Conservation (phyloP, 306 rosid genomes). For the Medicago lupulina region DNA sequence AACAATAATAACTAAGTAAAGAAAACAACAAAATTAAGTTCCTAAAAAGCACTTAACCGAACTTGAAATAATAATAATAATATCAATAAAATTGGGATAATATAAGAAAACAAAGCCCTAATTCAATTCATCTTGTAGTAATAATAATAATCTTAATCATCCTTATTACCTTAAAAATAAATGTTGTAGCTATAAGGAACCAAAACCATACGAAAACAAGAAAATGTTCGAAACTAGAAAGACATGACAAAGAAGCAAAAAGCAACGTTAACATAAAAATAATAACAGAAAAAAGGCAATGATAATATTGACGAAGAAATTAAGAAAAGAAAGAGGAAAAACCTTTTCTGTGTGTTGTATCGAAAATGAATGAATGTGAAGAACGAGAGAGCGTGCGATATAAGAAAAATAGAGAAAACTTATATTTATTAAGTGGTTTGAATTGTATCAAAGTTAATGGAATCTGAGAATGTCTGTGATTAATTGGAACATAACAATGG, state of each 20-base stretch:
- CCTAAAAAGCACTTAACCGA: neutral
- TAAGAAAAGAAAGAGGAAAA: neutral
- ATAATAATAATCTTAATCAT: neutral
- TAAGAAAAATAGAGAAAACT: neutral
- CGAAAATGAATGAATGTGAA: neutral
- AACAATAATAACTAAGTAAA: neutral
- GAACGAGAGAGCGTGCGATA: neutral
- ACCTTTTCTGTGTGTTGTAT: neutral
- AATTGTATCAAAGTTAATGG: neutral
- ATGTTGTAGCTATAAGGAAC: neutral
- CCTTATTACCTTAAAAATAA: neutral
- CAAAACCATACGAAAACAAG: neutral
- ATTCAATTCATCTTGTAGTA: neutral
- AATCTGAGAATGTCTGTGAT: constrained; percentile 14
- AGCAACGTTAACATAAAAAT: neutral
- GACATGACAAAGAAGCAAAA: neutral
- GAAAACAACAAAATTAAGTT: neutral
- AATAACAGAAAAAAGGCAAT: neutral
- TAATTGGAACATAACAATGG: constrained; percentile 3
- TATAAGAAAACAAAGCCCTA: neutral
- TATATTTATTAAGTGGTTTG: neutral
- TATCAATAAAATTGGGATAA: neutral
- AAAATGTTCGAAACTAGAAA: neutral
- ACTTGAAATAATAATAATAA: neutral
- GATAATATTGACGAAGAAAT: neutral